Evolutionary conservation across 1,284 basidiomycete genomes (phyloP).

Genomic region (Caloboletus inedulis): DNA sequence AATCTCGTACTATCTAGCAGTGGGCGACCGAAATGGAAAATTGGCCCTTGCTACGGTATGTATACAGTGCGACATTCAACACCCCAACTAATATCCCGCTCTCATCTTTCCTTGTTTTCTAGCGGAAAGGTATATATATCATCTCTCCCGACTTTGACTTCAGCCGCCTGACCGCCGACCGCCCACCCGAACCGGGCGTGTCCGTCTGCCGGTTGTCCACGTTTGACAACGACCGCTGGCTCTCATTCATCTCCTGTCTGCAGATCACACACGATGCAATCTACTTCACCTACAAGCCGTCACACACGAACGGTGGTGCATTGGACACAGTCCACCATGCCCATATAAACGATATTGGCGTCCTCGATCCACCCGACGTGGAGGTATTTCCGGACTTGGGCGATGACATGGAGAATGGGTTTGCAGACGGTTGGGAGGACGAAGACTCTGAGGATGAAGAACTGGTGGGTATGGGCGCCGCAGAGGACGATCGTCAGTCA

Average conservation of each 20-base stretch:
- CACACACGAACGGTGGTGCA: not conserved
- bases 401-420: slow-evolving; percentile 17
- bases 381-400: slow-evolving; percentile 8
- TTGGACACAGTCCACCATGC: not conserved
- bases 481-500: slow-evolving; percentile 9
- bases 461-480: not conserved
- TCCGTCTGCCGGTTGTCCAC: slow-evolving; percentile 36
- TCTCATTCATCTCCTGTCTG: slow-evolving; percentile 47
- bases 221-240: slow-evolving; percentile 36
- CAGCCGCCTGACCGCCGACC: slow-evolving; percentile 17
- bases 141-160: slow-evolving; percentile 32
- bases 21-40: slow-evolving; percentile 42
- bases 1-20: slow-evolving; percentile 49
- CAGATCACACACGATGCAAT: slow-evolving; percentile 55
- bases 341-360: not conserved
- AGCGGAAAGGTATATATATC: slow-evolving; percentile 51
- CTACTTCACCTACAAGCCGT: slow-evolving; percentile 47
- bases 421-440: slow-evolving; percentile 14
- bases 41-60: slow-evolving; percentile 51
- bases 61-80: slow-evolving; percentile 2
- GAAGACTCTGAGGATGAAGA: slow-evolving; percentile 17
- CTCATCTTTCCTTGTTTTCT: not conserved
- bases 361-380: not conserved
- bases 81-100: not conserved
- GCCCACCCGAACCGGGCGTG: slow-evolving; percentile 25